Evolutionary conservation across 2,329 filamentous ascomycete species (phyloP).

Genomic region (Trichoderma sp.): DNA sequence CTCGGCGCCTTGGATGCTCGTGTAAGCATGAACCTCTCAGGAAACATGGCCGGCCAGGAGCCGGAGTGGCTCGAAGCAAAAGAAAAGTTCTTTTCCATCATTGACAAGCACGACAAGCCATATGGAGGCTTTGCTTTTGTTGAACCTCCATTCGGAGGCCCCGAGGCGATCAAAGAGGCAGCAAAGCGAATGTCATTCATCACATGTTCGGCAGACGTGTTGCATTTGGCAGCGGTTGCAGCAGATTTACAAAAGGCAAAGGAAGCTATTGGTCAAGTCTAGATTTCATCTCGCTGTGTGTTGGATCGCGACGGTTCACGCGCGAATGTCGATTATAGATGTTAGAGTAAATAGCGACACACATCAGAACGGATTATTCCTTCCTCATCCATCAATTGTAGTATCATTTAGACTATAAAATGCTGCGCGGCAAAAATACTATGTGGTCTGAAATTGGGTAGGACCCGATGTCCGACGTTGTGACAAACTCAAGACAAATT

Average conservation of each 20-base stretch:
- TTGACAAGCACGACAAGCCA: conserved; percentile 48
- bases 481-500: neutral
- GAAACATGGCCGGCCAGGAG: conserved; percentile 36
- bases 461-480: neutral
- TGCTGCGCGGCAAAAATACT: neutral
- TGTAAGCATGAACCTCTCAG: conserved; percentile 43
- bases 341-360: neutral
- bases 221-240: neutral
- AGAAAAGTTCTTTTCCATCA: conserved; percentile 36
- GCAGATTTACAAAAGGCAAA: neutral
- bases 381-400: neutral
- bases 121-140: conserved; percentile 33
- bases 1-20: conserved; percentile 44
- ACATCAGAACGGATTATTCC: neutral
- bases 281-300: neutral
- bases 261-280: neutral
- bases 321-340: neutral
- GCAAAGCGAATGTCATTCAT: conserved; percentile 29
- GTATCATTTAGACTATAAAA: neutral
- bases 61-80: conserved; percentile 41
- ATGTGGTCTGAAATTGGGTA: fast-evolving
- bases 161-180: conserved; percentile 27
- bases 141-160: conserved; percentile 25
- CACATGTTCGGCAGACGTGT: neutral
- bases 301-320: too few species aligned